Evolutionary conservation across 2,329 filamentous ascomycete species (phyloP), one percentile per base, ranked within the genome.

Genomic region (Daldinia sp.): DNA sequence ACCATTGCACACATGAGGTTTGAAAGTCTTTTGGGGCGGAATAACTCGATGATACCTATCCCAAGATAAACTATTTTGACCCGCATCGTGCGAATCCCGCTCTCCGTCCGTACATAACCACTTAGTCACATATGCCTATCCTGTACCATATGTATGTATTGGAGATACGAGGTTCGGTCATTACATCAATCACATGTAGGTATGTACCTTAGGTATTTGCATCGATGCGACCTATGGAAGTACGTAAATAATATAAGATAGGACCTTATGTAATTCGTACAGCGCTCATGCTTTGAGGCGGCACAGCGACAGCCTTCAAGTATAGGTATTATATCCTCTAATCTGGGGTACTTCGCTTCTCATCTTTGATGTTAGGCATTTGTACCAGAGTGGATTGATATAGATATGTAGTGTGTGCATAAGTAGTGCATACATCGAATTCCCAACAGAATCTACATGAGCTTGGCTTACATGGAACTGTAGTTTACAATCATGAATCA

Each of bases 401-500:
- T 23, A 10, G 9, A 13, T 37, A 37, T 6, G 3, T 15, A 23
- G 9, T 18, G 20, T 48, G 10, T 20, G 26, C 44, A 48, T 48
- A 48, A 20, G 13, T 0, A 7, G 12, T 48, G 26, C 20, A 15
- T 48, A 26, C 44, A 39, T 39, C 35, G 15, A 15, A 30, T 59
- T 67, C 50, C 51, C 60, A 55, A 56, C 54, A 6, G 41, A 55
- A 59, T 54, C 28, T 46, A 30, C 53, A 46, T 35, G 35, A 7
- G 4, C 41, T 59, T 54, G 37, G 23, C 41, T 48, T 12, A 48
- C 9, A 39, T 13, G 23, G 12, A n/a, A n/a, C n/a, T 9, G 41
- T 10, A 30, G 13, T 15, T 6, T 12, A 2, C 44, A 18, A 51
- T 68, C 66, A 68, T 68, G 62, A 68, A 60, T 68, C 66, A 68